Conservation (phyloP, 257 asterid species). For the Solanum raphanifolium region DNA sequence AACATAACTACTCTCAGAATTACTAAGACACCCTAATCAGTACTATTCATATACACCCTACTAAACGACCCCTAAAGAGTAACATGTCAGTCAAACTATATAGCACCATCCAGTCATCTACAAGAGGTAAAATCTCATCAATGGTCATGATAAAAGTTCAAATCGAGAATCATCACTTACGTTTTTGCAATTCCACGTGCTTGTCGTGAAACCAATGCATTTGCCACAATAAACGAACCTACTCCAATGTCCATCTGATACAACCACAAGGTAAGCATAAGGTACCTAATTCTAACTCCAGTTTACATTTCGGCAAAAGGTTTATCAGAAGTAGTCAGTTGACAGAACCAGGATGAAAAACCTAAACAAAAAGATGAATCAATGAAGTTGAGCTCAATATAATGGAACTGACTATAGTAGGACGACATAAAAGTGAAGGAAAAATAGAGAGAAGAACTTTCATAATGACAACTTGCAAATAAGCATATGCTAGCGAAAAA, state of each 20-base stretch:
- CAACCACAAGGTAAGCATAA: background rate
- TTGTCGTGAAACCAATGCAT: conserved; percentile 81
- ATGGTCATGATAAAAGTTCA: background rate
- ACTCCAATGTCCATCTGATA: conserved; percentile 96
- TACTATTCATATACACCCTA: background rate
- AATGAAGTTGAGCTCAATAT: background rate
- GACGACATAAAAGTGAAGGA: background rate
- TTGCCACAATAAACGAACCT: conserved; percentile 81
- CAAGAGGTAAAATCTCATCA: background rate
- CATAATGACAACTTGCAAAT: background rate
- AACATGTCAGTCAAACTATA: background rate
- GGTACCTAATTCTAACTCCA: background rate
- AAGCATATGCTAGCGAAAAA: background rate
- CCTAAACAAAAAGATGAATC: background rate
- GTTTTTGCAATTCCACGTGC: conserved; percentile 58
- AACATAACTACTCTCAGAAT: background rate
- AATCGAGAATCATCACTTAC: conserved; percentile 28
- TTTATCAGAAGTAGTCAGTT: background rate
- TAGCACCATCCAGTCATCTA: background rate
- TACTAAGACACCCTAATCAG: background rate
- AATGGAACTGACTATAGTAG: background rate
- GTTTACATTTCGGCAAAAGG: background rate
- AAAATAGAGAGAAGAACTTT: background rate
- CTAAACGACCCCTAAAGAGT: background rate
- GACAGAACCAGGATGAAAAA: background rate